These are phyloP conservation scores for Berberis vulgaris DNA, from an alignment of 164 flowering plant genomes.

Conservation along the genomic window DNA sequence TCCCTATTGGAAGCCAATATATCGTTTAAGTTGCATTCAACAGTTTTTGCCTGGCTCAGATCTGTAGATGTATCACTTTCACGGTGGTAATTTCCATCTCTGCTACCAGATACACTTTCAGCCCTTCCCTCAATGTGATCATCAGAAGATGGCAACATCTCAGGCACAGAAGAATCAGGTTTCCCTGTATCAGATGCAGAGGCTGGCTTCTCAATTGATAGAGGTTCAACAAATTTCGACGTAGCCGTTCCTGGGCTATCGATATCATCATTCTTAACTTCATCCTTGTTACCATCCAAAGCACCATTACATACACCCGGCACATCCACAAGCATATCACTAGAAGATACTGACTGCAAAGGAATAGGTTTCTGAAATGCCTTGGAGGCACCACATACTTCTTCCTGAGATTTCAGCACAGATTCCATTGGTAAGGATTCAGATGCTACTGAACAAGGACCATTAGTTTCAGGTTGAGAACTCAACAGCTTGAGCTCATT, in stretches of 20 bases:
- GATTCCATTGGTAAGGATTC: conserved; percentile 21
- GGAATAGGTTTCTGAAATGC: conserved; percentile 26
- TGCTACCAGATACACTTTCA: not conserved
- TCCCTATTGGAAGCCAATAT: conserved; percentile 46
- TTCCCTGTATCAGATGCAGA: conserved; percentile 14
- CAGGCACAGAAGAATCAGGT: conserved; percentile 5
- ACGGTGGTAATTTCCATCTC: conserved; percentile 6
- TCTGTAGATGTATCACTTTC: conserved; percentile 8
- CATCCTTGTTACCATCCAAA: conserved; percentile 14
- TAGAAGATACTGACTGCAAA: conserved; percentile 28
- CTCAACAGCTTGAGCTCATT: conserved; percentile 55
- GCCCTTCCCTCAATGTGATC: conserved; percentile 6
- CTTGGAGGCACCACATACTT: conserved; percentile 17
- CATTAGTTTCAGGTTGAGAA: conserved; percentile 18
- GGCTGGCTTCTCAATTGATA: conserved; percentile 11
- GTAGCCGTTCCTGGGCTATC: conserved; percentile 76
- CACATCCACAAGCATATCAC: conserved; percentile 13
- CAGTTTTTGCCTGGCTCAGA: conserved; percentile 2
- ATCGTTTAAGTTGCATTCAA: conserved; percentile 18
- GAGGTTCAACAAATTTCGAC: conserved; percentile 42
- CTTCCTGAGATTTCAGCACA: conserved; percentile 16
- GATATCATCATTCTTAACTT: conserved; percentile 36
- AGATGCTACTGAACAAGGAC: conserved; percentile 21
- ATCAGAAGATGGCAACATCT: conserved; percentile 1
- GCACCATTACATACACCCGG: conserved; percentile 10